phyloP scores from a whole-genome alignment of 108 stramenopile genomes.

The Skeletonema potamos region DNA sequence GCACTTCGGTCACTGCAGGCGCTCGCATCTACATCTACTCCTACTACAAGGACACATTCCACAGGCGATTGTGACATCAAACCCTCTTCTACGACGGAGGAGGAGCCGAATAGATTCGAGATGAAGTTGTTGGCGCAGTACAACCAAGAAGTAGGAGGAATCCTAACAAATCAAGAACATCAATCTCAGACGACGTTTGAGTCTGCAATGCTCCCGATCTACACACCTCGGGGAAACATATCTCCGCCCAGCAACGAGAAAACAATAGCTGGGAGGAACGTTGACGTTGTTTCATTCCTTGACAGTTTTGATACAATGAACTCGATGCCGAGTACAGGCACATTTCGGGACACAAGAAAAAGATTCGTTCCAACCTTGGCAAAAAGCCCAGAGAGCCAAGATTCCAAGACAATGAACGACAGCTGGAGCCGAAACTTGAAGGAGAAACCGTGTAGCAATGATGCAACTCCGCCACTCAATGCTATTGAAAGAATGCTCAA shows the following conservation, averaged over 20 bases:
- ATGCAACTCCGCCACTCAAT: not conserved
- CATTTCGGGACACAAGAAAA: not conserved
- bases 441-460: not conserved
- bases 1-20: too few species aligned
- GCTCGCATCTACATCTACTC: too few species aligned
- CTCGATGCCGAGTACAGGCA: not conserved
- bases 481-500: not conserved
- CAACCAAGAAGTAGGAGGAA: not conserved
- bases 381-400: not conserved
- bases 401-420: not conserved
- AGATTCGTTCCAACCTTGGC: not conserved
- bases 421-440: not conserved
- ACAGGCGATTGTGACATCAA: not conserved
- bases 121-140: not conserved
- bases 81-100: not conserved
- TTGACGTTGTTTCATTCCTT: too few species aligned
- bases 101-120: not conserved
- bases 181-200: not conserved
- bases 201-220: not conserved
- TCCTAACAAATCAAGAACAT: not conserved
- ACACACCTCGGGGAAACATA: not conserved
- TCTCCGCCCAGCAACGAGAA: not conserved
- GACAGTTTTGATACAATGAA: not conserved
- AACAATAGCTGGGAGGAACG: not conserved
- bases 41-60: not conserved